These are phyloP conservation scores for Ophiocordyceps sinensis DNA, from an alignment of 2,329 filamentous ascomycete genomes.

Conservation along the genomic window DNA sequence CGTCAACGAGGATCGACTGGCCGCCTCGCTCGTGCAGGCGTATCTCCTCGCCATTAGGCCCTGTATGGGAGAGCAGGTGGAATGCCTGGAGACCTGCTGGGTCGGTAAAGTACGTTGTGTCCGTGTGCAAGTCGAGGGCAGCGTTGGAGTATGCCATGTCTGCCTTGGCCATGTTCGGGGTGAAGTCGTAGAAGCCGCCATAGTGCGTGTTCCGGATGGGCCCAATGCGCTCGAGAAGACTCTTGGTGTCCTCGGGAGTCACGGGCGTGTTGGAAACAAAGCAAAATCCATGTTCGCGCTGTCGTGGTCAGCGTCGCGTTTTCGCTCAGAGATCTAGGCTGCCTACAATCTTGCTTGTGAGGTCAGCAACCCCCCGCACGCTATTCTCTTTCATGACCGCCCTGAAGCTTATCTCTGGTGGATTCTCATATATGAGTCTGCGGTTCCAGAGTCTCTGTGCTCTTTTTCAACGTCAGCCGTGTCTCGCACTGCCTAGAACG, in stretches of 20 bases:
- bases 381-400: slow-evolving; percentile 39
- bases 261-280: slow-evolving; percentile 58
- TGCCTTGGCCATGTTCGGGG: slow-evolving; percentile 72
- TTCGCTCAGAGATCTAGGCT: neutral
- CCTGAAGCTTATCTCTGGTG: slow-evolving; percentile 46
- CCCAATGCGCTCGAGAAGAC: slow-evolving; percentile 65
- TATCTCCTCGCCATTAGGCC: neutral
- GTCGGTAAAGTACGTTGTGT: slow-evolving; percentile 92
- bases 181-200: slow-evolving; percentile 68
- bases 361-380: slow-evolving; percentile 37
- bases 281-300: slow-evolving; percentile 61
- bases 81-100: slow-evolving; percentile 86
- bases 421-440: slow-evolving; percentile 20
- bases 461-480: neutral
- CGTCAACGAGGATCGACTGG: slow-evolving; percentile 71
- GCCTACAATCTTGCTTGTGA: slow-evolving; percentile 51
- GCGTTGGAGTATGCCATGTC: slow-evolving; percentile 88
- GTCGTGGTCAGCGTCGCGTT: slow-evolving; percentile 3
- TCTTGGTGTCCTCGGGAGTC: slow-evolving; percentile 55
- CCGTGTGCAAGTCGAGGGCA: slow-evolving; percentile 72
- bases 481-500: neutral
- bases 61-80: slow-evolving; percentile 62
- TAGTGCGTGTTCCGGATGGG: slow-evolving; percentile 89
- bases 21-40: slow-evolving; percentile 41
- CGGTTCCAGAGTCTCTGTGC: slow-evolving; percentile 10